Evolutionary conservation across 2,329 filamentous ascomycete genomes (phyloP), one percentile per base, ranked within the genome.

Genomic region (Amylocarpus encephaloides): DNA sequence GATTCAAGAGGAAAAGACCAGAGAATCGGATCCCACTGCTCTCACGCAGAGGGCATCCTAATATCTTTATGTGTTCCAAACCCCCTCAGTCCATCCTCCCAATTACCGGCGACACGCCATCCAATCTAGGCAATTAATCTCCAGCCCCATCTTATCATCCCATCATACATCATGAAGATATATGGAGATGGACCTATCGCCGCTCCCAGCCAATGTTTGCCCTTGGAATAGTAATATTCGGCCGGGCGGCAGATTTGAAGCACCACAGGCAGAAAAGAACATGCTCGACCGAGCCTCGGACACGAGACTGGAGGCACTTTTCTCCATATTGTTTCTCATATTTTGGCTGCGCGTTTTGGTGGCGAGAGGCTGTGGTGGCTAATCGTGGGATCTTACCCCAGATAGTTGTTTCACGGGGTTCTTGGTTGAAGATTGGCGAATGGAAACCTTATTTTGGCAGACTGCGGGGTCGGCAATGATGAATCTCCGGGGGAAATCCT

Each of bases 281-380:
- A 26, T 26, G 29, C 35, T n/a, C 22, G 19, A 18, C 48, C 10
- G 15, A 48, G 26, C 44, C 40, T 46, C 40, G 49, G 35, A 12
- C 44, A 51, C 41, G 49, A 47, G 49, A 48, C 16, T 40, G 43
- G 45, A 38, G 30, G 33, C 34, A 22, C 44, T 48, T 48, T 51
- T 42, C 45, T 47, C 40, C 45, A 48, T 33, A 51, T 48, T 47
- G 40, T 13, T 40, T 50, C 19, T 16, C 42, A 26, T 42, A 49
- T 46, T 46, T 41, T 41, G 46, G 38, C 22, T 39, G 36, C 12
- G 35, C 43, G 22, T 19, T 45, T 30, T 39, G 29, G 22, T 26
- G 22, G 22, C 22, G 22, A 26, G 22, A 26, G 22, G 22, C 22
- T 26, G 22, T 26, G 22, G 22, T 26, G 22, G 22, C 22, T 26